phyloP scores from a whole-genome alignment of 1,284 basidiomycete species.

The Tremellales sp. region DNA sequence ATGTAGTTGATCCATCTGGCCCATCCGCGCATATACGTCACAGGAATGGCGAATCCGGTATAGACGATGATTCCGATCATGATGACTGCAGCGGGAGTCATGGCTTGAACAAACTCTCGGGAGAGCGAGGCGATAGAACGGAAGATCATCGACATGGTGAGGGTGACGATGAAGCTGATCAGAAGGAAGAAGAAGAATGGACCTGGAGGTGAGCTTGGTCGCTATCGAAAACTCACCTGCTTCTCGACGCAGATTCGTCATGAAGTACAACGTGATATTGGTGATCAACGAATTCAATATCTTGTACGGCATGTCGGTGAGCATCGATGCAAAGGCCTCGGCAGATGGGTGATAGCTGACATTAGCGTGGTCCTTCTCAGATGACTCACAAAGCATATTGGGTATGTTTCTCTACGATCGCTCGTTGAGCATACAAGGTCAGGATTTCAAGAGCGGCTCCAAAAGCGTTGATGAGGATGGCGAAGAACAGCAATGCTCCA shows the following conservation, averaged over 20 bases:
- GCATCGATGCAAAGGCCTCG: slow-evolving; percentile 50
- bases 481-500: slow-evolving; percentile 50
- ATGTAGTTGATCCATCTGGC: slow-evolving; percentile 54
- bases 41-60: slow-evolving; percentile 51
- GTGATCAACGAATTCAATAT: slow-evolving; percentile 43
- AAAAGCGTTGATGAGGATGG: slow-evolving; percentile 33
- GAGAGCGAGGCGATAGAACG: slow-evolving; percentile 51
- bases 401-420: slow-evolving; percentile 50
- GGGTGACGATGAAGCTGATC: slow-evolving; percentile 46
- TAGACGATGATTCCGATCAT: slow-evolving; percentile 53
- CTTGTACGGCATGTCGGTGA: slow-evolving; percentile 53
- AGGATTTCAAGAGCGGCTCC: slow-evolving; percentile 44
- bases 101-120: slow-evolving; percentile 44
- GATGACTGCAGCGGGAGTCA: slow-evolving; percentile 50
- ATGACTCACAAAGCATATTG: slow-evolving; percentile 49
- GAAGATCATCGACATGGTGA: slow-evolving; percentile 54
- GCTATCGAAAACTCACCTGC: slow-evolving; percentile 22
- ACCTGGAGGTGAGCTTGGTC: no score
- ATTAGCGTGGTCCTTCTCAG: slow-evolving; percentile 31
- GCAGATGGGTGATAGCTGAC: slow-evolving; percentile 50
- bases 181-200: slow-evolving; percentile 48
- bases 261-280: slow-evolving; percentile 50
- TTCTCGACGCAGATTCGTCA: slow-evolving; percentile 49
- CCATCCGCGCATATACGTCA: slow-evolving; percentile 49
- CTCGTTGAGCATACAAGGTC: slow-evolving; percentile 51